Conservation (phyloP, 2,329 filamentous ascomycete genomes). For the Aspergillus vadensis region DNA sequence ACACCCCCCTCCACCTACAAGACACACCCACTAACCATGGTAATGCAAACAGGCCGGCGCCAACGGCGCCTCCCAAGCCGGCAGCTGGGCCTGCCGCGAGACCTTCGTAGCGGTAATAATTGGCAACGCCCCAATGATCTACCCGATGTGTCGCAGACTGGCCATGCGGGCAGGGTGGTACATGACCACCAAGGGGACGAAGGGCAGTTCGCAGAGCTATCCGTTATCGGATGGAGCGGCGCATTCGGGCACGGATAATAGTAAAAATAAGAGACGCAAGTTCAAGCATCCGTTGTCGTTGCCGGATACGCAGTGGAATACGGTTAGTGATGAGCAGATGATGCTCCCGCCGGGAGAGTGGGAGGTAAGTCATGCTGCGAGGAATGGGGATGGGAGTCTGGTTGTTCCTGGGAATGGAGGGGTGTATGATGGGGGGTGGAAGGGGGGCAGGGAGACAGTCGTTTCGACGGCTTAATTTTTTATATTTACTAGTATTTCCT, state of each 20-base stretch:
- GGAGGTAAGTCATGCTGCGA: conserved; percentile 23
- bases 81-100: conserved; percentile 49
- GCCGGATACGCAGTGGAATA: conserved; percentile 36
- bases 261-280: conserved; percentile 19
- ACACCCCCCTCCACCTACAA: too few species aligned
- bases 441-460: conserved; percentile 12
- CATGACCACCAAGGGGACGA: conserved; percentile 20
- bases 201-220: conserved; percentile 24
- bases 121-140: conserved; percentile 48
- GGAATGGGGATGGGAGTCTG: conserved; percentile 27
- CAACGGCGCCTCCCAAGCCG: conserved; percentile 44
- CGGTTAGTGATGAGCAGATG: conserved; percentile 33
- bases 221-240: conserved; percentile 25
- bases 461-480: background rate
- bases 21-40: background rate
- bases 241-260: background rate
- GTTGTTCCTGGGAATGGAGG: background rate
- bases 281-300: conserved; percentile 37
- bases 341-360: conserved; percentile 25
- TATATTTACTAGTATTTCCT: background rate
- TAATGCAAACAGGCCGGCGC: conserved; percentile 29
- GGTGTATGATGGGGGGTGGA: background rate
- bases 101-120: conserved; percentile 50
- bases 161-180: conserved; percentile 31
- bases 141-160: conserved; percentile 35